Percentiles rank a stretch among this genome's conserved stretches.
Evolutionary conservation across 306 rosid genomes (phyloP).

Genomic region (Sicyos edulis): DNA sequence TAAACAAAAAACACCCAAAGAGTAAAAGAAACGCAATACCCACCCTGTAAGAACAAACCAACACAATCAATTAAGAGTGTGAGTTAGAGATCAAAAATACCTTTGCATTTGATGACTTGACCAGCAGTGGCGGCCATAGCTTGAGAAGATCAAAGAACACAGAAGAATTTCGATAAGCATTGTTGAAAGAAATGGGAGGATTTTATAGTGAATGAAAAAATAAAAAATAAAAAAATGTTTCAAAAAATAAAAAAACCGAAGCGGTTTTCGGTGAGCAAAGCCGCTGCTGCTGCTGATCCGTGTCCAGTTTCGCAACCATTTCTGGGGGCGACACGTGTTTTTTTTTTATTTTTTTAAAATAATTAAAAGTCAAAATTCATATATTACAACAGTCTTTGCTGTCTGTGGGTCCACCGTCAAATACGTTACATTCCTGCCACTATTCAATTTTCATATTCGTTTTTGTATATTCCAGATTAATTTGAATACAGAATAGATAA

Average conservation of each 20-base stretch:
- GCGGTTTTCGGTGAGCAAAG: neutral
- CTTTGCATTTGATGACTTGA: slow-evolving; percentile 66
- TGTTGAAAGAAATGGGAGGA: neutral
- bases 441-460: no score
- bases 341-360: neutral
- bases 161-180: neutral
- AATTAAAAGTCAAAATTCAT: neutral
- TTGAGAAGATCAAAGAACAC: neutral
- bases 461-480: no score
- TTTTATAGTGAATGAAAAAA: neutral
- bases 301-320: neutral
- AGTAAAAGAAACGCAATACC: neutral
- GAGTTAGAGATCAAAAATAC: slow-evolving; percentile 19
- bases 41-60: neutral
- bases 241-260: no score
- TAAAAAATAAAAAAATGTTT: no score
- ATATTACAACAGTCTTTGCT: neutral
- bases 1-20: neutral
- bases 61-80: neutral
- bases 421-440: no score
- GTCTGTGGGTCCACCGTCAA: no score
- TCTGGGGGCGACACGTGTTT: neutral
- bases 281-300: neutral
- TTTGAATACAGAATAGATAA: no score
- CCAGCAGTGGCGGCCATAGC: slow-evolving; percentile 44